Conservation (phyloP, 1,284 basidiomycete genomes). For the Stereum hirsutum region DNA sequence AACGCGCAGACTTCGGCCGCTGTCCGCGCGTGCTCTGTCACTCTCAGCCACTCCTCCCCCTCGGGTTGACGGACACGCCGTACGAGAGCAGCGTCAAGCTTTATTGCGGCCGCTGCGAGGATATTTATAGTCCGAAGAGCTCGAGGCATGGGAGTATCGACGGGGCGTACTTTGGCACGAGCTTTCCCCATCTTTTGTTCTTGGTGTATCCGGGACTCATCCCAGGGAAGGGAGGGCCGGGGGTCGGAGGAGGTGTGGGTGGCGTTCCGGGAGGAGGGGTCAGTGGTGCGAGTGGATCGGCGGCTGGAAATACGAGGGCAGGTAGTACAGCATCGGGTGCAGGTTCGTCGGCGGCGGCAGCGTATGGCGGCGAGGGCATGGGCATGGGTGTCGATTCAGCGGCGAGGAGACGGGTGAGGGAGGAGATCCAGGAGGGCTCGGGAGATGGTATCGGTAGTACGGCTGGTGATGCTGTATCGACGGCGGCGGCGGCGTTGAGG, state of each 20-base stretch:
- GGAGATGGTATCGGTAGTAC: conserved; percentile 36
- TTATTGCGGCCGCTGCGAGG: conserved; percentile 94
- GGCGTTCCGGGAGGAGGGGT: conserved; percentile 11
- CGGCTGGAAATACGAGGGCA: no score
- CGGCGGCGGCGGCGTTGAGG: conserved; percentile 74
- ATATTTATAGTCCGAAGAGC: conserved; percentile 92
- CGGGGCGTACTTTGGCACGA: conserved; percentile 94
- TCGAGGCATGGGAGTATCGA: conserved; percentile 93
- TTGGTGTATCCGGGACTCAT: conserved; percentile 91
- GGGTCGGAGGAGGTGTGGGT: conserved; percentile 29
- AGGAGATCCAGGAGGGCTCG: conserved; percentile 28
- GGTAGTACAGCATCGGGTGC: no score
- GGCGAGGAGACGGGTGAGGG: conserved; percentile 9
- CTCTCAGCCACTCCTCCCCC: conserved; percentile 87
- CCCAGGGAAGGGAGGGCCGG: conserved; percentile 70
- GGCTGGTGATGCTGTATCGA: conserved; percentile 57
- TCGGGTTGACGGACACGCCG: conserved; percentile 87
- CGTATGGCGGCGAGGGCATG: conserved; percentile 19
- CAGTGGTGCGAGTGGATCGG: no score
- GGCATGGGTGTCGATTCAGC: conserved; percentile 14
- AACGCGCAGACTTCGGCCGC: conserved; percentile 91
- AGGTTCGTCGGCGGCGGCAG: conserved; percentile 10
- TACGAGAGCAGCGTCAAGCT: conserved; percentile 97
- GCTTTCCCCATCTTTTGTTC: conserved; percentile 92
- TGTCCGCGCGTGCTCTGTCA: conserved; percentile 94